Evolutionary conservation across 768 basidiomycete species (phyloP).

Genomic region (Suillus americanus): DNA sequence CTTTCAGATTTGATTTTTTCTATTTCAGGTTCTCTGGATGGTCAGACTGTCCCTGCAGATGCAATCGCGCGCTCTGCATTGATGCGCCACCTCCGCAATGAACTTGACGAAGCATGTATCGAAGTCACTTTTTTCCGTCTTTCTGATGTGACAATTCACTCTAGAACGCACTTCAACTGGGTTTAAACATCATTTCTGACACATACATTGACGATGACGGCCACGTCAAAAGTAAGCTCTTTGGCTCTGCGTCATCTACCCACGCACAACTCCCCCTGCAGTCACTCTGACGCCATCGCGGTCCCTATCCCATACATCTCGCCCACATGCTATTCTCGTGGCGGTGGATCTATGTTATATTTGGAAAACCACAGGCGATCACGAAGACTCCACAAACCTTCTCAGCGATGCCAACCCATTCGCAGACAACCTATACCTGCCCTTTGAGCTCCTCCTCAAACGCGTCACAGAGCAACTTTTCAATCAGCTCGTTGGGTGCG

Average conservation of each 20-base stretch:
- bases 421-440: conserved; percentile 51
- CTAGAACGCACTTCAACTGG: conserved; percentile 62
- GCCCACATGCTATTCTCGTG: conserved; percentile 30
- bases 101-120: conserved; percentile 47
- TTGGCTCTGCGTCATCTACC: neutral
- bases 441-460: conserved; percentile 52
- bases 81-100: conserved; percentile 46
- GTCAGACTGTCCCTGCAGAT: conserved; percentile 35
- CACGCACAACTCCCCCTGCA: conserved; percentile 17
- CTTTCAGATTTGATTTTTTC: conserved; percentile 50
- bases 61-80: conserved; percentile 51
- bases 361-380: conserved; percentile 30
- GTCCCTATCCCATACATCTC: conserved; percentile 28
- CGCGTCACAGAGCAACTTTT: conserved; percentile 54
- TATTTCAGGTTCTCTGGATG: conserved; percentile 54
- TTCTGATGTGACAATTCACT: conserved; percentile 10
- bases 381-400: conserved; percentile 33
- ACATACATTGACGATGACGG: conserved; percentile 46
- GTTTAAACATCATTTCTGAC: conserved; percentile 57
- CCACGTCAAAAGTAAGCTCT: conserved; percentile 38
- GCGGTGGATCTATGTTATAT: conserved; percentile 42
- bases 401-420: conserved; percentile 47
- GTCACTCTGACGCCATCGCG: conserved; percentile 42
- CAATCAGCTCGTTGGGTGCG: conserved; percentile 61
- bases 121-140: conserved; percentile 5